Percentiles rank a stretch among this genome's conserved stretches.
Conservation (phyloP, 495 filamentous ascomycete species). For the Glarea lozoyensis region DNA sequence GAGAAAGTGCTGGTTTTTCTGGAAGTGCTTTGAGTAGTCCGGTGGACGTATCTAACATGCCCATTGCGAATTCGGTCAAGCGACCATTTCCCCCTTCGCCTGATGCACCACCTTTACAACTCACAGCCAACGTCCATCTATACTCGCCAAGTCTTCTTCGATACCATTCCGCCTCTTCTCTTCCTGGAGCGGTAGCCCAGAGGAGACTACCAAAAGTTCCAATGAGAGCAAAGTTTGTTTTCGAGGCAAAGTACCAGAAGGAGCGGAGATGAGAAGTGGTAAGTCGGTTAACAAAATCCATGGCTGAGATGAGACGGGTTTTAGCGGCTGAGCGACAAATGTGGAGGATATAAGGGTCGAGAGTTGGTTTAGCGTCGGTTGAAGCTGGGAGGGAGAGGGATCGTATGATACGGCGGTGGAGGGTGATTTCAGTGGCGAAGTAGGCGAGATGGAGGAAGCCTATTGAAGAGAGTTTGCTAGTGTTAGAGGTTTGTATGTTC, state of each 20-base stretch:
- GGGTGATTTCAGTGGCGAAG: slow-evolving; percentile 76
- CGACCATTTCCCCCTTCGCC: slow-evolving; percentile 23
- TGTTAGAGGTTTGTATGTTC: slow-evolving; percentile 14
- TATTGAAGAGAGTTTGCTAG: slow-evolving; percentile 43
- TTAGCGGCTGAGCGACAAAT: slow-evolving; percentile 91
- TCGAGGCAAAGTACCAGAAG: slow-evolving; percentile 75
- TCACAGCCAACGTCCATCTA: slow-evolving; percentile 85
- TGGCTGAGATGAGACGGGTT: slow-evolving; percentile 65
- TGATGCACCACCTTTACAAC: slow-evolving; percentile 61
- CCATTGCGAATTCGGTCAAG: slow-evolving; percentile 69
- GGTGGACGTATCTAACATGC: slow-evolving; percentile 57
- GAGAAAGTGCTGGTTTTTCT: slow-evolving; percentile 38
- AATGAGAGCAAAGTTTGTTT: slow-evolving; percentile 70
- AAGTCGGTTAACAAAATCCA: slow-evolving; percentile 71
- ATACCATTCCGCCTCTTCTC: slow-evolving; percentile 96
- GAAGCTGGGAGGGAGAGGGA: slow-evolving; percentile 41
- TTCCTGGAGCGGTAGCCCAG: slow-evolving; percentile 75
- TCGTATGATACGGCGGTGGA: slow-evolving; percentile 74
- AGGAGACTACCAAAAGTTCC: slow-evolving; percentile 71
- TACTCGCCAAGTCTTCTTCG: slow-evolving; percentile 77
- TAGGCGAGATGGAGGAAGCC: slow-evolving; percentile 79
- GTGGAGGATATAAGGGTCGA: slow-evolving; percentile 71
- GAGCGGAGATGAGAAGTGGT: slow-evolving; percentile 61
- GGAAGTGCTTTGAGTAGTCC: slow-evolving; percentile 46
- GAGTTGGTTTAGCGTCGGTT: slow-evolving; percentile 16